A percentile compares a stretch with the other conserved stretches of the same genome.
These are phyloP conservation scores for Fusarium subtropicale DNA, from an alignment of 2,329 filamentous ascomycete species.

Conservation along the genomic window DNA sequence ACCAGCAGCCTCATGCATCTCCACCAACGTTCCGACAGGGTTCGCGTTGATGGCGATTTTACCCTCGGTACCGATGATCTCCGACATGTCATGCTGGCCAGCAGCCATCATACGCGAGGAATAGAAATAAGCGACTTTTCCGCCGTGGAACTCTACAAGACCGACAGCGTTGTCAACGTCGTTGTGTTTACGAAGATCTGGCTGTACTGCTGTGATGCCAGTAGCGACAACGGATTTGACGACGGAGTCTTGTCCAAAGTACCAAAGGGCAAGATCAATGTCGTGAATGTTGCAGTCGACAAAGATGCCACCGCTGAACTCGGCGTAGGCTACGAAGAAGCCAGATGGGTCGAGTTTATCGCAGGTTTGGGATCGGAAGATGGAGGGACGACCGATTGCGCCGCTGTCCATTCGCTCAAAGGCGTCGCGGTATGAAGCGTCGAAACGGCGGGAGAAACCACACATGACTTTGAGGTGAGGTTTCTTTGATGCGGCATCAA, in stretches of 20 bases:
- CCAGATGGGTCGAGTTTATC: constrained; percentile 74
- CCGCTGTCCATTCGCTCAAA: constrained; percentile 63
- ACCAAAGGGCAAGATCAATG: constrained; percentile 59
- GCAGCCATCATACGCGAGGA: constrained; percentile 75
- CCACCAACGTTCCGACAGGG: constrained; percentile 65
- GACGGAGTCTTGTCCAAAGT: constrained; percentile 49
- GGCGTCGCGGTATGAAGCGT: constrained; percentile 73
- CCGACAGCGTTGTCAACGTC: constrained; percentile 57
- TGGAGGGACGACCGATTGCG: constrained; percentile 68
- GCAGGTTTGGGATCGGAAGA: constrained; percentile 75
- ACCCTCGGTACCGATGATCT: constrained; percentile 74
- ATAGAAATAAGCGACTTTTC: constrained; percentile 74
- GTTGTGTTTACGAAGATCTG: constrained; percentile 49
- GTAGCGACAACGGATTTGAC: constrained; percentile 50
- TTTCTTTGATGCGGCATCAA: constrained; percentile 65
- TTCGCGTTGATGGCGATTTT: constrained; percentile 72
- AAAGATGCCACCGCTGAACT: constrained; percentile 75
- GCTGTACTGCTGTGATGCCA: constrained; percentile 50
- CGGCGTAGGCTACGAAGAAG: constrained; percentile 76
- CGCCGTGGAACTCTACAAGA: constrained; percentile 73
- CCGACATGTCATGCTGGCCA: constrained; percentile 75
- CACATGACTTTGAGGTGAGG: constrained; percentile 73
- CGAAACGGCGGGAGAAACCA: constrained; percentile 62
- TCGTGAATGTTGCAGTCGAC: constrained; percentile 79
- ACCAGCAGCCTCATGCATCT: constrained; percentile 62